These are phyloP conservation scores for Trichophaea hybrida DNA, from an alignment of 2,329 filamentous ascomycete species.

Conservation along the genomic window DNA sequence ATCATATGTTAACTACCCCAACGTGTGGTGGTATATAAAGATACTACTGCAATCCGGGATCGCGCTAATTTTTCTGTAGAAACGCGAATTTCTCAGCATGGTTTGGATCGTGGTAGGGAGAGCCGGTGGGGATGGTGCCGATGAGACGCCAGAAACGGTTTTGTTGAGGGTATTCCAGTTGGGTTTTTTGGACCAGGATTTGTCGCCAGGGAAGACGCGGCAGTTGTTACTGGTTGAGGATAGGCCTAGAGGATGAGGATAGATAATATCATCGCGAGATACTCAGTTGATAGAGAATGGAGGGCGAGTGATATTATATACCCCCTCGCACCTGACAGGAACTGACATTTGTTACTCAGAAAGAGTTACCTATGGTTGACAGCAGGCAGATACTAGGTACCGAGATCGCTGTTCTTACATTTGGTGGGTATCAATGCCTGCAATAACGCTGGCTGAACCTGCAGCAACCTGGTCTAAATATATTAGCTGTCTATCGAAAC, in stretches of 20 bases:
- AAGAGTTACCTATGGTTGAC: too few relatives aligned
- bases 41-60: conserved; percentile 34
- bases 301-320: background rate
- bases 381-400: too few relatives aligned
- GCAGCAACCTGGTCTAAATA: too few relatives aligned
- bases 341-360: too few relatives aligned
- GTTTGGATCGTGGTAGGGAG: conserved; percentile 38
- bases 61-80: conserved; percentile 35
- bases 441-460: too few relatives aligned
- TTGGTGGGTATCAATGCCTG: too few relatives aligned
- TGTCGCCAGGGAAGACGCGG: conserved; percentile 40
- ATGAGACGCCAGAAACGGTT: conserved; percentile 40
- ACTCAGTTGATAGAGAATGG: too few relatives aligned
- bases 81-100: conserved; percentile 34
- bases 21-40: background rate
- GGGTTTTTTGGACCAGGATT: conserved; percentile 38
- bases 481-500: too few relatives aligned
- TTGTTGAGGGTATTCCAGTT: conserved; percentile 41
- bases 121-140: conserved; percentile 39
- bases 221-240: conserved; percentile 28
- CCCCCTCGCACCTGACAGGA: conserved; percentile 3
- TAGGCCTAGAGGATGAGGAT: background rate
- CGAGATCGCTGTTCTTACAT: too few relatives aligned
- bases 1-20: background rate
- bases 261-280: background rate